These are phyloP conservation scores for Candolleomyces efflorescens DNA, from an alignment of 768 basidiomycete species.

Conservation along the genomic window DNA sequence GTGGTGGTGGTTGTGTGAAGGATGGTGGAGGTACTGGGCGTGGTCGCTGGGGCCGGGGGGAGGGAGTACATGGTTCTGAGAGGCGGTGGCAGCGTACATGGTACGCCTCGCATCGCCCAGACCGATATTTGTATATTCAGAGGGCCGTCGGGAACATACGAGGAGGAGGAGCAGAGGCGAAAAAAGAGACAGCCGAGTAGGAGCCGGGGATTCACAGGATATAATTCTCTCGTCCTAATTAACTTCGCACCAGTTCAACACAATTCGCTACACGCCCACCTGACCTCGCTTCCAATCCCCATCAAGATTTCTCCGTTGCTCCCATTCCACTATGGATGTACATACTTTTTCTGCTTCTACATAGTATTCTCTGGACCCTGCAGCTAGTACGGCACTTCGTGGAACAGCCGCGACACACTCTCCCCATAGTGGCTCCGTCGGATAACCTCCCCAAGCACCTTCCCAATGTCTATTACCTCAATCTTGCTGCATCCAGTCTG, in stretches of 20 bases:
- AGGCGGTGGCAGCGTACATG: conserved; percentile 48
- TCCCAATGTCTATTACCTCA: conserved; percentile 92
- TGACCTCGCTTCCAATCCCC: conserved; percentile 13
- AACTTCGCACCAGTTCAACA: conserved; percentile 5
- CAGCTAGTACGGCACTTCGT: conserved; percentile 80
- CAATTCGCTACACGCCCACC: conserved; percentile 12
- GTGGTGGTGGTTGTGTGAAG: conserved; percentile 6
- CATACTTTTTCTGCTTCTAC: not conserved
- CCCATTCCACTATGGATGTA: not conserved
- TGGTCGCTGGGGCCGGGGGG: conserved; percentile 22
- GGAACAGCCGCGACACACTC: conserved; percentile 84
- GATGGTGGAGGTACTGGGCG: conserved; percentile 26
- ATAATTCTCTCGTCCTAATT: conserved; percentile 2
- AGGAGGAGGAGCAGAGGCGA: conserved; percentile 21
- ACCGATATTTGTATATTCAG: conserved; percentile 22
- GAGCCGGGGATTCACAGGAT: conserved; percentile 3
- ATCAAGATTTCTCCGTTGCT: conserved; percentile 7
- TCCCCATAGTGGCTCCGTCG: conserved; percentile 97
- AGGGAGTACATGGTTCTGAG: conserved; percentile 32
- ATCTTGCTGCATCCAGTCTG: conserved; percentile 70
- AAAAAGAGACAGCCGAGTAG: conserved; percentile 12
- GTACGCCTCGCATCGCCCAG: conserved; percentile 55
- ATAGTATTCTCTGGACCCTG: no score
- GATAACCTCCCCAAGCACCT: conserved; percentile 94
- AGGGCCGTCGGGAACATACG: conserved; percentile 21